Percentiles rank a stretch among this genome's conserved stretches.
Evolutionary conservation across 768 basidiomycete species (phyloP).

Genomic region (Plicaturopsis crispa): DNA sequence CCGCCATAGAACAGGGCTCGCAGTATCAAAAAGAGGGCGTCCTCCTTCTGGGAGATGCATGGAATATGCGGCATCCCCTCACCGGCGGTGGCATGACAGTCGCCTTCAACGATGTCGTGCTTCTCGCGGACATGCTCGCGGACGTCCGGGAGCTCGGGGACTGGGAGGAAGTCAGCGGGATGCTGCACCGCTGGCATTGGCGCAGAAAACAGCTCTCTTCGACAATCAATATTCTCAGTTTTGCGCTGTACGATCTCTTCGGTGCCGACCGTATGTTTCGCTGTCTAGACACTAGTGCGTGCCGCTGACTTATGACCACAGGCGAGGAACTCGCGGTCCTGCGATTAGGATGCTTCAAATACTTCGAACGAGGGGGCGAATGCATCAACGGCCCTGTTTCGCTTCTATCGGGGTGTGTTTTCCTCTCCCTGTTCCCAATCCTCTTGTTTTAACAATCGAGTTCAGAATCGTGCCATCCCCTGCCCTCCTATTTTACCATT

Average conservation of each 20-base stretch:
- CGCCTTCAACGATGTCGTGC: conserved; percentile 78
- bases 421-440: not conserved
- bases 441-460: conserved; percentile 1
- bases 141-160: conserved; percentile 33
- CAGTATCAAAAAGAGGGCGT: conserved; percentile 52
- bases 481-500: conserved; percentile 75
- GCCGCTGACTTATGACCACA: conserved; percentile 18
- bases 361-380: conserved; percentile 91
- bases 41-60: conserved; percentile 88
- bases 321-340: conserved; percentile 57
- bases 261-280: conserved; percentile 75
- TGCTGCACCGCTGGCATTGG: conserved; percentile 80
- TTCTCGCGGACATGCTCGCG: conserved; percentile 57
- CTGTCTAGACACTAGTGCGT: not conserved
- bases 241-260: conserved; percentile 92
- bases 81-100: conserved; percentile 99
- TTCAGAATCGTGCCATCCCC: conserved; percentile 76
- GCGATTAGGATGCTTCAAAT: conserved; percentile 89
- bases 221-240: conserved; percentile 87
- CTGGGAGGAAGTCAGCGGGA: conserved; percentile 41
- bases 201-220: conserved; percentile 72
- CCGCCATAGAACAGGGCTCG: conserved; percentile 61
- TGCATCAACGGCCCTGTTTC: conserved; percentile 85
- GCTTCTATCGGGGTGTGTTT: conserved; percentile 74
- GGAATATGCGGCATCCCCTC: conserved; percentile 99